phyloP scores from a whole-genome alignment of 192 early-diverging fungal species.

The Diversispora epigaea region DNA sequence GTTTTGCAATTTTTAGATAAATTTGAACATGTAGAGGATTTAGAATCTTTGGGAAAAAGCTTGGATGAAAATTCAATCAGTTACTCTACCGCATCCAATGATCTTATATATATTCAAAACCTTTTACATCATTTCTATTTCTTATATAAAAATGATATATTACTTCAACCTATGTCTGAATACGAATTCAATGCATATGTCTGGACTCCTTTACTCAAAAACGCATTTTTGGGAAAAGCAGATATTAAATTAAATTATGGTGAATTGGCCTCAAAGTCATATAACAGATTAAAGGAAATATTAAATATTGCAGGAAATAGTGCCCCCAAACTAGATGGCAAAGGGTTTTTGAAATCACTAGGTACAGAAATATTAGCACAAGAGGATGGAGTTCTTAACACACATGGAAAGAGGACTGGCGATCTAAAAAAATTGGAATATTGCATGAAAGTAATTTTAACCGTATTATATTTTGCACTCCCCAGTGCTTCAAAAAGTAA shows the following conservation, averaged over 20 bases:
- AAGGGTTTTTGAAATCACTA: not conserved
- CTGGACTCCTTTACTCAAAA: not conserved
- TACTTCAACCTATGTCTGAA: slow-evolving; percentile 3
- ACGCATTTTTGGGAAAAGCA: not conserved
- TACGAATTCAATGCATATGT: not conserved
- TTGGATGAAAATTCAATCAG: not conserved
- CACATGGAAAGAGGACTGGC: not conserved
- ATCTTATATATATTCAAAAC: not conserved
- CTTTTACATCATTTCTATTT: slow-evolving; percentile 17
- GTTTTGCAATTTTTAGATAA: not conserved
- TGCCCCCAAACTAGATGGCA: not conserved
- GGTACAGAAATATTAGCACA: not conserved
- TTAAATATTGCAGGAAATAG: not conserved
- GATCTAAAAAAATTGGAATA: slow-evolving; percentile 9
- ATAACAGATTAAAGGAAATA: slow-evolving; percentile 3
- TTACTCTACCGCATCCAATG: not conserved
- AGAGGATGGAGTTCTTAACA: slow-evolving; percentile 6
- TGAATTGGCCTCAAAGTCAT: slow-evolving; percentile 9
- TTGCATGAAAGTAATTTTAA: not conserved
- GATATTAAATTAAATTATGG: slow-evolving; percentile 7
- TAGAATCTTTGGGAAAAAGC: not conserved
- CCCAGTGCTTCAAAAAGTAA: not conserved
- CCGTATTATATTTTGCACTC: not conserved
- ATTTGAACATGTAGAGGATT: not conserved
- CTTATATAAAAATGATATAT: slow-evolving; percentile 16